Base-by-base conservation (phyloP, 148 eudicot genomes). In the Camellia japonica region DNA sequence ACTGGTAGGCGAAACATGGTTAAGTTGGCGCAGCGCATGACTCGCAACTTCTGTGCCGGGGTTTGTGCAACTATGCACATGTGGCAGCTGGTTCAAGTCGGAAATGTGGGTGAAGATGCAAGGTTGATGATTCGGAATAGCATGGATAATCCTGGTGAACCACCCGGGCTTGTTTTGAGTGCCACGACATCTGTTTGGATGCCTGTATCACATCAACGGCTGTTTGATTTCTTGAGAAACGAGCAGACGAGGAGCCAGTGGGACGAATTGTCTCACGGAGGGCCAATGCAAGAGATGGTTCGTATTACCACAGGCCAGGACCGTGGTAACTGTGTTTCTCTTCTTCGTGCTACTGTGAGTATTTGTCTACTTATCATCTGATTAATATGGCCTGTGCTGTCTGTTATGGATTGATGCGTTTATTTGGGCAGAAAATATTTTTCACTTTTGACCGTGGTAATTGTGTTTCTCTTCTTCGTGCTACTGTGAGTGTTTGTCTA, bases 341-440 rank as follows among this genome's bases (percentile, higher is more conserved):
- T 90, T 64, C 82, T 90, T 54, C 84, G 83, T 69, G 42, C 84
- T 60, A 59, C 52, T 51, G 91, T 87, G 79, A 88, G 93, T 87
- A 3, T 42, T 77, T 55, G 3, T 47, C 59, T 15, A 68, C 49
- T 68, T 42, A 14, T 30, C 38, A 30, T 30, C 11, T 11, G 61
- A 44, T 43, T 75, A 30, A 3, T 46, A 8, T 52, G 6, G 23
- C 71, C 69, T 16, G 19, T 14, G 11, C 46, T 63, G 16, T 43
- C 68, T 11, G 30, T 18, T 74, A 9, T 10, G 15, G 78, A 5
- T 42, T 3, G 14, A 30, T 30, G 38, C 38, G 1, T 1, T 30
- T 30, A 30, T 30, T 30, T 30, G 38, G 38, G 38, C 38, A 30
- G 38, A 30, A 30, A 30, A 30, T 30, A 30, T 30, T 30, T 30